Evolutionary conservation across 352 stramenopile genomes (phyloP).

Genomic region (Globisporangium perplexum): DNA sequence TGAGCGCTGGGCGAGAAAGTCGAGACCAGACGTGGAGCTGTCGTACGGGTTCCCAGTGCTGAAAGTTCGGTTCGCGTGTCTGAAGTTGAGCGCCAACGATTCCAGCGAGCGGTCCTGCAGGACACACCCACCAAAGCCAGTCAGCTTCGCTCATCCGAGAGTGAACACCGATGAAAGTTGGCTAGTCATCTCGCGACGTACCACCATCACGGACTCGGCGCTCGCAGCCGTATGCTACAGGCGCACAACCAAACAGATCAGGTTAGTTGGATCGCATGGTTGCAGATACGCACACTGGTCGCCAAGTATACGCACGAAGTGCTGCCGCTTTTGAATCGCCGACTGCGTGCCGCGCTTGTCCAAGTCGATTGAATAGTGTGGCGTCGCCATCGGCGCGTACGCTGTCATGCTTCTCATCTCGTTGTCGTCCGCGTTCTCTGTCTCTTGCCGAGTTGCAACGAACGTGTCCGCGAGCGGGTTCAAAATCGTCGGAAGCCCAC

Average conservation of each 20-base stretch:
- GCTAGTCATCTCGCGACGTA: not conserved
- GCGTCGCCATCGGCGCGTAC: constrained; percentile 43
- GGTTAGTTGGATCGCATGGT: not conserved
- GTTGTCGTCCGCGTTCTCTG: constrained; percentile 3
- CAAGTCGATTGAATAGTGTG: constrained; percentile 16
- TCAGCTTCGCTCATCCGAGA: not conserved
- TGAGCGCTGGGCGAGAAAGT: constrained; percentile 15
- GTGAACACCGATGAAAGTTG: not conserved
- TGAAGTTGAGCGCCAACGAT: constrained; percentile 40
- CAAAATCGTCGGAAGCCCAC: constrained; percentile 27
- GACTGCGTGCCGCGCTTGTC: constrained; percentile 2
- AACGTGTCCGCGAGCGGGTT: constrained; percentile 54
- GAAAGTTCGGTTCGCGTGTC: constrained; percentile 25
- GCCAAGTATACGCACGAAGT: constrained; percentile 7
- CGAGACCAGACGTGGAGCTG: constrained; percentile 19
- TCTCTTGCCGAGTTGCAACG: constrained; percentile 23
- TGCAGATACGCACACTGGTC: not conserved
- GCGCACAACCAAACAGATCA: not conserved
- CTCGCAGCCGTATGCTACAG: constrained; percentile 23
- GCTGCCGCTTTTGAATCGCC: constrained; percentile 9
- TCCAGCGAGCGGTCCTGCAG: constrained; percentile 60
- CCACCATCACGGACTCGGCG: constrained; percentile 43
- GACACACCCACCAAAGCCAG: not conserved
- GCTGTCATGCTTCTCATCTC: constrained; percentile 43
- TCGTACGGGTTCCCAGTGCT: constrained; percentile 42